Evolutionary conservation across 768 basidiomycete genomes (phyloP), one percentile per base, ranked within the genome.

Genomic region (Amanita fuliginea): DNA sequence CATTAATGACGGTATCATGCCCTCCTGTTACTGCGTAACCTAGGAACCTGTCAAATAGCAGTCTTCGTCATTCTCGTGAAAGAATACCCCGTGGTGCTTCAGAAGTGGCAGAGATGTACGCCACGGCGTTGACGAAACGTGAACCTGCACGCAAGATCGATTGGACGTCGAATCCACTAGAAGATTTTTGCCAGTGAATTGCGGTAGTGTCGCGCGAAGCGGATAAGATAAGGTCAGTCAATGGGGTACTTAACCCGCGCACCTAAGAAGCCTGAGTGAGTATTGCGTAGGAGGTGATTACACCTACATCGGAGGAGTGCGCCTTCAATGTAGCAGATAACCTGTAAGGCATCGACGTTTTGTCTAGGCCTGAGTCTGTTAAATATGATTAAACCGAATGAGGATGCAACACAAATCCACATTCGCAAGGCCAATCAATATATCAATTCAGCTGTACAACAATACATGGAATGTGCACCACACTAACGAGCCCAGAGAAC

Each of bases 161-260:
- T 34, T 70, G 65, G n/a, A 75, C 75, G 4, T 67, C 61, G 61
- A 90, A 89, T 6, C 70, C 59, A 24, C 70, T 64, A 37, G 68
- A 62, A 50, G 69, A 56, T 37, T 78, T 75, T 49, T 74, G 70
- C 95, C 94, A 98, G 26, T 81, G 72, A 62, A 94, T 89, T 55
- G 91, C 87, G 36, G 91, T 89, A 13, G 86, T 72, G 73, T 97
- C 94, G 61, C 94, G 81, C 41, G 94, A 96, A 53, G 86, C 87
- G 18, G 93, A 96, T 53, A 98, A 73, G 55, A 97, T 70, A 54
- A 91, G 74, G 56, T 80, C 71, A 64, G 87, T 71, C 24, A 79
- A 78, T 32, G 91, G 88, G 39, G 88, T 80, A 47, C 68, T 77
- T 53, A 97, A 71, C 32, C 80, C 85, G 60, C 91, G 84, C 55